Conservation (phyloP, 441 rosid species). For the Eutrema salsugineum region DNA sequence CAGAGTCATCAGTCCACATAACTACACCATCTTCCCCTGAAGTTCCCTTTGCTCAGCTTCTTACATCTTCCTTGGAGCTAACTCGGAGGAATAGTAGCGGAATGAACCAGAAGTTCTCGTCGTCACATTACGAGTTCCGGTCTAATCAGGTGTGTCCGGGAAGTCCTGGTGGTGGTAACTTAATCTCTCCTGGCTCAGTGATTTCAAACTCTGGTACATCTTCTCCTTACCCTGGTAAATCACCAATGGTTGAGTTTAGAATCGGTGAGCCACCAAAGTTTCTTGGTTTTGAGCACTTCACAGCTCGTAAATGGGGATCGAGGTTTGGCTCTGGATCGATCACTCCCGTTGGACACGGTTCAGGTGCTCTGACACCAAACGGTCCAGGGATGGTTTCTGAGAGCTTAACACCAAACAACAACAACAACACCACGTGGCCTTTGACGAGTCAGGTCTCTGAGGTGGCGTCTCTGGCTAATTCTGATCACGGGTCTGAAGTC, state of each 20-base stretch:
- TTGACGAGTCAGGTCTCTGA: conserved; percentile 48
- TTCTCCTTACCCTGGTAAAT: conserved; percentile 84
- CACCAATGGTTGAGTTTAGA: conserved; percentile 54
- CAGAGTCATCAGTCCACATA: conserved; percentile 65
- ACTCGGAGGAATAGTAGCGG: conserved; percentile 65
- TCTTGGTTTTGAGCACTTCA: conserved; percentile 68
- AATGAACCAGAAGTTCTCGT: conserved; percentile 56
- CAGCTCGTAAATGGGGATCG: conserved; percentile 81
- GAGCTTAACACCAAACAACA: conserved; percentile 55
- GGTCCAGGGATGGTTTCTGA: conserved; percentile 62
- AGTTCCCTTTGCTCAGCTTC: conserved; percentile 88
- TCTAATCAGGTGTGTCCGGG: conserved; percentile 69
- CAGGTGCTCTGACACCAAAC: conserved; percentile 62
- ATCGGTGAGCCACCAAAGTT: conserved; percentile 70
- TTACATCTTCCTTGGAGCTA: conserved; percentile 88
- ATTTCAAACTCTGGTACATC: conserved; percentile 89
- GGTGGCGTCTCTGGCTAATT: conserved; percentile 48
- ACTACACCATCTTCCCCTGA: conserved; percentile 97
- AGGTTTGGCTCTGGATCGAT: conserved; percentile 83
- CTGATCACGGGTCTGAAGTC: conserved; percentile 50
- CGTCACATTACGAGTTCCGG: conserved; percentile 72
- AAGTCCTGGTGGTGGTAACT: conserved; percentile 87
- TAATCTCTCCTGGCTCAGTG: conserved; percentile 83
- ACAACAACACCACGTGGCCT: conserved; percentile 42
- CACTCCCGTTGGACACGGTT: conserved; percentile 61